Evolutionary conservation across 345 rosid species (phyloP).

Genomic region (Ailanthus altissimus): DNA sequence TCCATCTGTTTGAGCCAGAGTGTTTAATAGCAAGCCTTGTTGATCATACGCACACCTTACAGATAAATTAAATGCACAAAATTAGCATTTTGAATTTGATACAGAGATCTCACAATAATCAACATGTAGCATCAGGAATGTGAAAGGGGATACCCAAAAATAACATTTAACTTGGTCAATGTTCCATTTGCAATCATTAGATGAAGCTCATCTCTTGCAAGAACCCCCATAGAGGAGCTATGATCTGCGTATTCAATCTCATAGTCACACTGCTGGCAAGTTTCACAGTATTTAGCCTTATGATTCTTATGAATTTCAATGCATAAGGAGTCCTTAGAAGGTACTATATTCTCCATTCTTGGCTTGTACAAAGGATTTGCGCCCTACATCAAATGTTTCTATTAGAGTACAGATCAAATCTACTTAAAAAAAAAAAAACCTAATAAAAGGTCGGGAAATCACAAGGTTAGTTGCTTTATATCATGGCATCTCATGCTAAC

Average conservation of each 20-base stretch:
- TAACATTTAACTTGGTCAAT: slow-evolving; percentile 48
- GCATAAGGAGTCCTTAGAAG: slow-evolving; percentile 58
- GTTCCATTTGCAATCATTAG: slow-evolving; percentile 68
- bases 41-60: slow-evolving; percentile 95
- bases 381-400: slow-evolving; percentile 58
- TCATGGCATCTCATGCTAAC: background rate
- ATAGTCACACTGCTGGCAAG: slow-evolving; percentile 83
- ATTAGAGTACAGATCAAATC: slow-evolving; percentile 14
- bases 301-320: slow-evolving; percentile 65
- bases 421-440: slow-evolving; percentile 3
- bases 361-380: slow-evolving; percentile 86
- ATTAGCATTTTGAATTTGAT: slow-evolving; percentile 9
- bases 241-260: slow-evolving; percentile 94
- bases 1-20: slow-evolving; percentile 80
- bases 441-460: background rate
- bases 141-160: slow-evolving; percentile 64
- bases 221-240: slow-evolving; percentile 91
- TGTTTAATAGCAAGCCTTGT: slow-evolving; percentile 73
- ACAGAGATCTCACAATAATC: background rate
- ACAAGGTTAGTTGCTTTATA: background rate
- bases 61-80: slow-evolving; percentile 20
- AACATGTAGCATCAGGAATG: background rate
- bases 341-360: slow-evolving; percentile 48
- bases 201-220: slow-evolving; percentile 78
- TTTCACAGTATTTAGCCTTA: slow-evolving; percentile 45